A percentile compares a stretch with the other conserved stretches of the same genome.
Conservation (phyloP, 805 yeast genomes). For the Kluyveromyces siamensis region DNA sequence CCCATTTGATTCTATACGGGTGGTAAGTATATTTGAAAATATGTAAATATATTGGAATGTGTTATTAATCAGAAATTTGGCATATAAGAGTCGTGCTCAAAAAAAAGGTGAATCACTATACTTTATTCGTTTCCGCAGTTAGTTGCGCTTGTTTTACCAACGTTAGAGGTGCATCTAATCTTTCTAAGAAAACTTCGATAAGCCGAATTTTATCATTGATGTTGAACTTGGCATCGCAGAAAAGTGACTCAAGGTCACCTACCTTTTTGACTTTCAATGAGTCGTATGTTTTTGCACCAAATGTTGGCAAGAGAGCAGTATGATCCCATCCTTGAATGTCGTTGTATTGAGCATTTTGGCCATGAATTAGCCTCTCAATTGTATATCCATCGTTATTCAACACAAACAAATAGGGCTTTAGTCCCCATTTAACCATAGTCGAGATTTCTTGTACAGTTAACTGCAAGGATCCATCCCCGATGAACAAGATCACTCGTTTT, state of each 20-base stretch:
- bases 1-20: too few species aligned
- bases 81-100: too few species aligned
- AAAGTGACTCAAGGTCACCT: slow-evolving; percentile 40
- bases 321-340: slow-evolving; percentile 56
- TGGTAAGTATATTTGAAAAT: too few species aligned
- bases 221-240: slow-evolving; percentile 33
- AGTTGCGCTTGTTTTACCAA: slow-evolving; percentile 48
- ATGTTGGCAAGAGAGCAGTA: slow-evolving; percentile 18
- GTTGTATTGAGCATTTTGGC: slow-evolving; percentile 47
- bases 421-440: slow-evolving; percentile 48
- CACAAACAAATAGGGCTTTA: slow-evolving; percentile 51
- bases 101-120: background rate
- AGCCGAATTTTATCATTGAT: slow-evolving; percentile 42
- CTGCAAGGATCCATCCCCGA: slow-evolving; percentile 63
- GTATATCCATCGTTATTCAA: slow-evolving; percentile 59
- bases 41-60: too few species aligned
- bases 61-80: too few species aligned
- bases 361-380: slow-evolving; percentile 58
- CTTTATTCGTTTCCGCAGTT: slow-evolving; percentile 30
- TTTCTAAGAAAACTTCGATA: slow-evolving; percentile 47
- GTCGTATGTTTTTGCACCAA: slow-evolving; percentile 33
- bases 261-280: slow-evolving; percentile 35
- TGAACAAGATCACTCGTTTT: slow-evolving; percentile 48
- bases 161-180: slow-evolving; percentile 48
- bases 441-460: slow-evolving; percentile 58